Base-by-base conservation (phyloP, 75 land plant genomes). In the Pinus albicaulis region DNA sequence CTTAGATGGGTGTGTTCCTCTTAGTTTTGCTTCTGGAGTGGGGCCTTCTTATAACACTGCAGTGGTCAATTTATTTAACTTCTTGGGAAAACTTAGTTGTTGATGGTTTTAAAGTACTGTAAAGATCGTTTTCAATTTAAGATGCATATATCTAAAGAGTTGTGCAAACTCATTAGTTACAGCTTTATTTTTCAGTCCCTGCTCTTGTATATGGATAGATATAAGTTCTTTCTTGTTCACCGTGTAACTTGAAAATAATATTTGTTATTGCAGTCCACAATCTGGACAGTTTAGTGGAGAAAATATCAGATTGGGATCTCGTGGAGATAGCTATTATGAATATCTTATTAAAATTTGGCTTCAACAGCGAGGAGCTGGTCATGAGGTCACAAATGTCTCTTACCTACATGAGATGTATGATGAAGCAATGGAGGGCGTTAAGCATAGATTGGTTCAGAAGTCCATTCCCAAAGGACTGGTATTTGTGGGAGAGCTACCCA, bases 271-370 rank as follows among this genome's bases (percentile, higher is more conserved):
- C 90, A 97, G 99, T 73, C 95, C 99, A 75, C 82, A 85, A 14
- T 74, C 99, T 76, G 99, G 99, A 70, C 80, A 90, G 61, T 97
- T 94, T 80, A 83, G 80, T 82, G 99, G 99, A 72, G 83, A 87
- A 76, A 92, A 92, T 77, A 97, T 97, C 44, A 83, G 99, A 76
- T 83, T 97, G 36, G 99, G 99, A 68, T 97, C 99, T 72, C 95
- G 99, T 76, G 99, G 99, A 70, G 99, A 97, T 81, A 97, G 99
- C 84, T 97, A 97, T 75, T 97, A 94, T 82, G 99, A 97, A 79
- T 97, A 97, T 78, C 84, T 97, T 17, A 68, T 97, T 12, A 97
- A 94, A 84, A 92, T 97, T 23, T 97, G 98, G 99, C 86, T 97
- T 75, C 98, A 91, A 72, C 86, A 88, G 44, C 82, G 88, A 59